Percentiles rank a stretch among this genome's conserved stretches.
These are phyloP conservation scores for Nicotiana sylvestris DNA, from an alignment of 257 asterid genomes.

Conservation along the genomic window DNA sequence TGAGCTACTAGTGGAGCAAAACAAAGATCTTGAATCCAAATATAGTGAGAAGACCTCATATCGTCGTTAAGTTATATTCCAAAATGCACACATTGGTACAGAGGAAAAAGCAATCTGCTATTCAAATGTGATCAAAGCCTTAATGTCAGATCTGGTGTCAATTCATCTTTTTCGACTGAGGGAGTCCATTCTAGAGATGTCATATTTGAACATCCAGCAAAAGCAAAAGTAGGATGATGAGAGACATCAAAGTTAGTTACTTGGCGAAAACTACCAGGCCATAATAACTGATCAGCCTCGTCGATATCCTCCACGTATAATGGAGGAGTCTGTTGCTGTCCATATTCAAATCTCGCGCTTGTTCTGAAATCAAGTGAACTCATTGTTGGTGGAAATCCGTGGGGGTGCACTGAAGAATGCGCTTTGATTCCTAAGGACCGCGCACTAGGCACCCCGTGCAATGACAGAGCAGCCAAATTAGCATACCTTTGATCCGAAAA, in stretches of 20 bases:
- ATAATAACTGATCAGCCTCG: slow-evolving; percentile 24
- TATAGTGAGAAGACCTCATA: no score
- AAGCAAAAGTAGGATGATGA: slow-evolving; percentile 23
- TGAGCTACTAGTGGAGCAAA: no score
- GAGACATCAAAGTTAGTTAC: slow-evolving; percentile 16
- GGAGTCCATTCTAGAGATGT: slow-evolving; percentile 21
- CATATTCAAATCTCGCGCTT: slow-evolving; percentile 33
- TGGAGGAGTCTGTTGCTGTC: slow-evolving; percentile 26
- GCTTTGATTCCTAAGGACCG: slow-evolving; percentile 48
- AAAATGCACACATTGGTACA: slow-evolving; percentile 10
- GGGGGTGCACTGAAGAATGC: slow-evolving; percentile 45
- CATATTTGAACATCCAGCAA: slow-evolving; percentile 20
- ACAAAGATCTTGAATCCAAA: no score
- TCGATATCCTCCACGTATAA: slow-evolving; percentile 30
- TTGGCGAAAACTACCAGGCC: slow-evolving; percentile 61
- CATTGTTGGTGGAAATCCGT: slow-evolving; percentile 17
- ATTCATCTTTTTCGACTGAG: slow-evolving; percentile 17
- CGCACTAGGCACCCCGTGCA: slow-evolving; percentile 35
- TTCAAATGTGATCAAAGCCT: slow-evolving; percentile 33
- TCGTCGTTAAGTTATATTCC: neutral
- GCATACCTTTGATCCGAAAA: slow-evolving; percentile 24
- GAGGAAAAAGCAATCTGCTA: neutral
- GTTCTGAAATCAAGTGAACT: slow-evolving; percentile 24
- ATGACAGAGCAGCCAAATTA: slow-evolving; percentile 38
- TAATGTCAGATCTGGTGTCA: slow-evolving; percentile 48